Base-by-base conservation (phyloP, 2,329 filamentous ascomycete genomes). In the Scleromitrula shiraiana region DNA sequence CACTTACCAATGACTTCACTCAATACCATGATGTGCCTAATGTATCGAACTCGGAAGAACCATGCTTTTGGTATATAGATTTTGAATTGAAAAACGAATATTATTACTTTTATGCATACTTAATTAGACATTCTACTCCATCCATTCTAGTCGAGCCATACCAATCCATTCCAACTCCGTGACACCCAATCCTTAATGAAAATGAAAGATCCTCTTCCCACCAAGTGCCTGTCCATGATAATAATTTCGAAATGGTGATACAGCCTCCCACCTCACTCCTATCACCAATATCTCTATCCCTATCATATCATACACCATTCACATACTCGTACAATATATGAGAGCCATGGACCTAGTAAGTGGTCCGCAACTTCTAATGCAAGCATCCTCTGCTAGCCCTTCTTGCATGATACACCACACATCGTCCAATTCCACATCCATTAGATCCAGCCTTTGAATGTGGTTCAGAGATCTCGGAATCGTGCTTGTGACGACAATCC, bases 351-450 rank as follows among this genome's bases (percentile, higher is more conserved):
- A 42, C 12, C 29, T 10, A 17, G 8, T 14, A 14, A 23, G 7
- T 29, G 7, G 12, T 6, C 22, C 9, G 14, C 29, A 10, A 46
- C 8, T 29, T 9, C 17, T 42, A 51, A 46, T 42, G 12, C n/a
- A 47, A 26, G 48, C 35, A 40, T 14, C 55, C 52, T 32, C 51
- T 55, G 35, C 60, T 61, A 17, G 57, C 50, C 29, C 53, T 59
- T 41, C 55, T 55, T 9, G 57, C 59, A 52, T 61, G 60, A 35
- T 54, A 49, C 8, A 54, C 52, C 19, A 59, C 52, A 27, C 49
- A 53, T 33, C 53, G 52, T 2, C 55, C 56, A 7, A 60, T 33
- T 5, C 56, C 56, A 44, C 53, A 59, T 5, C 54, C 52, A 36
- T 54, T 48, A 26, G 52, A 56, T 12, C 46, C 54, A 27, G 52